Evolutionary conservation across 805 yeast species (phyloP).

Genomic region (Hanseniaspora occidentalis): DNA sequence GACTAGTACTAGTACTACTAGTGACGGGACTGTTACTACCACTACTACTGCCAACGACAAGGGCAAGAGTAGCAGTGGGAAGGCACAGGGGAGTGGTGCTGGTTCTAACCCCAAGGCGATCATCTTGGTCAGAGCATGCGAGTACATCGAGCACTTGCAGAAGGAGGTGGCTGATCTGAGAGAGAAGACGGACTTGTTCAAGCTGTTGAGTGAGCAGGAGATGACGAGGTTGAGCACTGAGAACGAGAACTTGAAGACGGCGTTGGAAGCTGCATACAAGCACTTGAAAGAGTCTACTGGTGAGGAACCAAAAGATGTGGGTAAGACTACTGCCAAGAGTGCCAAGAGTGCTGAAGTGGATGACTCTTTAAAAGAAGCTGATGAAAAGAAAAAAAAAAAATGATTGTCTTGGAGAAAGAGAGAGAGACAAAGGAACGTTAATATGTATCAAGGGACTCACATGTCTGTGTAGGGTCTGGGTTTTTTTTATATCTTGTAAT

Average conservation of each 20-base stretch:
- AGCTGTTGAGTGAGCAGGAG: conserved; percentile 83
- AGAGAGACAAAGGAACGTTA: too few species aligned
- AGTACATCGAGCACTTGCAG: conserved; percentile 77
- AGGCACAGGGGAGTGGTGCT: too few species aligned
- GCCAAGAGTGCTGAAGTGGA: too few species aligned
- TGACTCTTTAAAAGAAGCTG: too few species aligned
- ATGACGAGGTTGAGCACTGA: conserved; percentile 72
- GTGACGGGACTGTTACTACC: not conserved
- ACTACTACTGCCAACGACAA: too few species aligned
- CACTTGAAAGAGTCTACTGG: too few species aligned
- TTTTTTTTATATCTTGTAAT: too few species aligned
- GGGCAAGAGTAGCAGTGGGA: too few species aligned
- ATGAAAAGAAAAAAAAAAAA: not conserved
- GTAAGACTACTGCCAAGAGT: too few species aligned
- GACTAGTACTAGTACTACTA: too few species aligned
- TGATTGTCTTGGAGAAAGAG: not conserved
- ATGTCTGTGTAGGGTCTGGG: too few species aligned
- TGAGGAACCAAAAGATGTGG: conserved; percentile 23
- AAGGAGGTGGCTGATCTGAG: conserved; percentile 31
- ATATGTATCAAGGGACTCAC: too few species aligned
- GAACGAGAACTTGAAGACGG: conserved; percentile 78
- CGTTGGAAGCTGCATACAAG: conserved; percentile 86
- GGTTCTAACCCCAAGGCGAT: conserved; percentile 68
- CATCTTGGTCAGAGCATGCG: conserved; percentile 77
- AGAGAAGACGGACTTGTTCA: conserved; percentile 18